These are phyloP conservation scores for Aspergillus transmontanensis DNA, from an alignment of 2,329 filamentous ascomycete genomes.

Conservation along the genomic window DNA sequence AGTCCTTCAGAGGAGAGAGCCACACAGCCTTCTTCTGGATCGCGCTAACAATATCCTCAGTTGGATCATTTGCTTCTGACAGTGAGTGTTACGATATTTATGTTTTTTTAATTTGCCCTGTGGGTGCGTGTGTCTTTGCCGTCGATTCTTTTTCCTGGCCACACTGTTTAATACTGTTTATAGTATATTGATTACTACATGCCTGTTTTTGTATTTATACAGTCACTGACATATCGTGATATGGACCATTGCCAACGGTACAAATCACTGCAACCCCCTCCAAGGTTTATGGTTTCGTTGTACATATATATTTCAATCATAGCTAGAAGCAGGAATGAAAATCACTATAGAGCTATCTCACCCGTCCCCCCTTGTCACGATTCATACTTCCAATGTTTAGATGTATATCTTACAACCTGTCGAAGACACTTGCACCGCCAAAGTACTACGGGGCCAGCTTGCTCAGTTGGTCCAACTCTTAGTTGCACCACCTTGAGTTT, in stretches of 20 bases:
- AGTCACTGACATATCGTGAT: neutral
- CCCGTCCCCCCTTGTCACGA: neutral
- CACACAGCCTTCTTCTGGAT: neutral
- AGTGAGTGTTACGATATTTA: conserved; percentile 21
- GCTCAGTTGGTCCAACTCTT: neutral
- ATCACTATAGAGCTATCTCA: neutral
- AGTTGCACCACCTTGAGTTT: neutral
- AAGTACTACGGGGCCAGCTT: neutral
- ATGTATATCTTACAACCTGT: neutral
- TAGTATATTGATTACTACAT: conserved; percentile 14
- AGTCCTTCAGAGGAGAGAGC: neutral
- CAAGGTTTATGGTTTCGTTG: conserved; percentile 1
- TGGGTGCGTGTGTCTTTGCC: neutral
- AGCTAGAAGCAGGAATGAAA: neutral
- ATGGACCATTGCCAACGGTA: neutral
- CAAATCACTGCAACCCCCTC: neutral
- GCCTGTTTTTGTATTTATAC: conserved; percentile 13
- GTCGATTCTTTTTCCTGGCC: neutral
- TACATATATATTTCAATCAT: conserved; percentile 8
- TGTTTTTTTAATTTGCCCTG: conserved; percentile 8
- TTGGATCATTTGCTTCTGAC: neutral
- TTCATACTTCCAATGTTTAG: neutral
- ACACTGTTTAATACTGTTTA: conserved; percentile 15
- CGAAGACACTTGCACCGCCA: neutral
- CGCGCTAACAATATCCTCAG: neutral